Percentiles rank a stretch among this genome's conserved stretches.
phyloP scores from a whole-genome alignment of 2,329 filamentous ascomycete species.

The Beauveria brongniartii region DNA sequence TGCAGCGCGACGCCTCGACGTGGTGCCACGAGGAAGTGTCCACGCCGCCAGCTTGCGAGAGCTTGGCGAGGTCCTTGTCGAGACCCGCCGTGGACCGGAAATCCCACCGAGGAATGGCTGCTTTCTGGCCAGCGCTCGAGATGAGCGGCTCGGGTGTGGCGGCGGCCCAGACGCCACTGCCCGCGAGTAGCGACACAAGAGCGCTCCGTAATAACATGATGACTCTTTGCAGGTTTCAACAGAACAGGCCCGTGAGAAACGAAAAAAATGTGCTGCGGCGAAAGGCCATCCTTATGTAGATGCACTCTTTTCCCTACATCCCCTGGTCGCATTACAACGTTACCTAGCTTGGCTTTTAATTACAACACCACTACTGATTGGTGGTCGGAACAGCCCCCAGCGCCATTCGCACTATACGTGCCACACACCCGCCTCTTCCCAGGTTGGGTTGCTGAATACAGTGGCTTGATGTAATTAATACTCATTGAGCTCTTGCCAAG shows the following conservation, averaged over 20 bases:
- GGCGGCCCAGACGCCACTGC: constrained; percentile 9
- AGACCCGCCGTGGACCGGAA: constrained; percentile 36
- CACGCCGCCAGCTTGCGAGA: constrained; percentile 35
- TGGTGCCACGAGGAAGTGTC: constrained; percentile 45
- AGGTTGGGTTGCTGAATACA: too few species aligned
- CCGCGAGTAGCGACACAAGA: not conserved
- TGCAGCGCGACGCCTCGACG: constrained; percentile 37
- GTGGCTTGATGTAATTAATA: too few species aligned
- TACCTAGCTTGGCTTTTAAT: constrained; percentile 4
- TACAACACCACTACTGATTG: not conserved
- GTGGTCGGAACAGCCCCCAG: not conserved
- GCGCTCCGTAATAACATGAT: not conserved
- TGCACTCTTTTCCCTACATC: not conserved
- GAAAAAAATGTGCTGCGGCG: not conserved
- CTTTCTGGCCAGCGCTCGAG: constrained; percentile 20
- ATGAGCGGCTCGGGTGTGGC: constrained; percentile 14
- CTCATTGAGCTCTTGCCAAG: too few species aligned
- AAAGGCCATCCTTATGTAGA: not conserved
- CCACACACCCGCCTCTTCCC: too few species aligned
- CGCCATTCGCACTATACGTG: too few species aligned
- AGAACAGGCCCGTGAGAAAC: not conserved
- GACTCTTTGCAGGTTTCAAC: not conserved
- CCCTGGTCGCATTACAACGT: not conserved
- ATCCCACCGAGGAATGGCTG: constrained; percentile 37
- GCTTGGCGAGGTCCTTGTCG: constrained; percentile 24